A percentile compares a stretch with the other conserved stretches of the same genome.
Conservation (phyloP, 31 red algal genomes). For the Odonthalia washingtoniensis region DNA sequence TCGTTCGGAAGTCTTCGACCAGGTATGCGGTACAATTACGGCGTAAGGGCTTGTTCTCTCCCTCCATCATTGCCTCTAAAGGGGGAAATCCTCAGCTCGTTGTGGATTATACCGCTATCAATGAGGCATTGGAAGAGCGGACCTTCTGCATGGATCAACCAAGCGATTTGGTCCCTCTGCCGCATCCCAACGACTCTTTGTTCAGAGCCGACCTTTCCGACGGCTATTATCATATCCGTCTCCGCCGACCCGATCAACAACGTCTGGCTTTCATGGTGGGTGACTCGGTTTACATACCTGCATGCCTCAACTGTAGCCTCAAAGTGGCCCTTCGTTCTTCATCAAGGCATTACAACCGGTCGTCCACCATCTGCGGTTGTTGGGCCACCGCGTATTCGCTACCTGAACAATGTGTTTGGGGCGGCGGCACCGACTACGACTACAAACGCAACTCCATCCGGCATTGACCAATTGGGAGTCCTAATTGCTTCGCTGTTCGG, state of each 20-base stretch:
- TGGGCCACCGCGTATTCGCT: constrained; percentile 29
- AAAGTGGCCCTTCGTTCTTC: constrained; percentile 27
- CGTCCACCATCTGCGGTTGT: constrained; percentile 1
- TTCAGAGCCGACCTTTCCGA: constrained; percentile 24
- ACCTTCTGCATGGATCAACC: constrained; percentile 36
- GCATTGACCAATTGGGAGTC: constrained; percentile 11
- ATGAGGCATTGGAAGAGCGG: constrained; percentile 29
- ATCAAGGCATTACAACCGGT: constrained; percentile 41
- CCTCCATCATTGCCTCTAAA: background rate
- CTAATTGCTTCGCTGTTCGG: constrained; percentile 7
- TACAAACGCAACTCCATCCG: background rate
- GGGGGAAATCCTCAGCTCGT: constrained; percentile 9
- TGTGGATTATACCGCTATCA: constrained; percentile 32
- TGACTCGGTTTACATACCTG: background rate
- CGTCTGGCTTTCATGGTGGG: constrained; percentile 30
- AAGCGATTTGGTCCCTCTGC: background rate
- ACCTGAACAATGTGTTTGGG: constrained; percentile 23
- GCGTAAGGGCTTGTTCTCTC: background rate
- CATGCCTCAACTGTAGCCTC: constrained; percentile 30
- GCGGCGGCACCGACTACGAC: background rate
- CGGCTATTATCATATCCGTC: constrained; percentile 41
- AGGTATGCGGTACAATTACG: background rate
- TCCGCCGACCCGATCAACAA: constrained; percentile 33
- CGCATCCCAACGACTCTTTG: background rate
- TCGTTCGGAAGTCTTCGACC: background rate